These are phyloP conservation scores for Rhodosporidiobolus sp. DNA, from an alignment of 768 basidiomycete species.

Conservation along the genomic window DNA sequence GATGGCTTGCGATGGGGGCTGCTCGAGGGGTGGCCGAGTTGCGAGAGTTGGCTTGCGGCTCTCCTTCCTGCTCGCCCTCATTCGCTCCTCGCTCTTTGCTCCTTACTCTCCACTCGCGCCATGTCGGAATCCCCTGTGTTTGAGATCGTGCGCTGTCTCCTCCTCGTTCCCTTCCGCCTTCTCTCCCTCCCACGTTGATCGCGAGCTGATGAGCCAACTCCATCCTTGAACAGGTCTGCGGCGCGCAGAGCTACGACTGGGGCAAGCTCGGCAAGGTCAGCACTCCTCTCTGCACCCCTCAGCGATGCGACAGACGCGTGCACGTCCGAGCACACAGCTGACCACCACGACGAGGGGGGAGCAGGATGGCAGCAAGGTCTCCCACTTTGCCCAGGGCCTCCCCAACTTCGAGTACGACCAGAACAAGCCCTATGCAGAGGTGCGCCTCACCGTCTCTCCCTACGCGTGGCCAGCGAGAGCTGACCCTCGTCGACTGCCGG, in stretches of 20 bases:
- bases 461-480: background rate
- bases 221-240: conserved; percentile 51
- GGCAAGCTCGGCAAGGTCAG: conserved; percentile 69
- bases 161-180: background rate
- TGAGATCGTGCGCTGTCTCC: conserved; percentile 26
- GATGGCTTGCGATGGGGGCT: too few species aligned
- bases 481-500: background rate
- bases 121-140: conserved; percentile 27
- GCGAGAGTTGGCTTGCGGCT: too few species aligned
- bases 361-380: conserved; percentile 66
- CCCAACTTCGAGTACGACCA: conserved; percentile 68
- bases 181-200: background rate
- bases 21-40: background rate
- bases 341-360: background rate
- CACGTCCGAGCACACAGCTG: background rate
- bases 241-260: conserved; percentile 91
- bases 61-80: too few species aligned
- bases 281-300: background rate
- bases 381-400: conserved; percentile 68
- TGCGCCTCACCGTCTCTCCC: conserved; percentile 50
- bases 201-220: too few species aligned
- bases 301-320: background rate
- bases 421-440: conserved; percentile 85
- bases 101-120: background rate
- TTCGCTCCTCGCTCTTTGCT: too few species aligned